These are phyloP conservation scores for Pythium scleroteichum DNA, from an alignment of 352 stramenopile genomes.

Conservation along the genomic window DNA sequence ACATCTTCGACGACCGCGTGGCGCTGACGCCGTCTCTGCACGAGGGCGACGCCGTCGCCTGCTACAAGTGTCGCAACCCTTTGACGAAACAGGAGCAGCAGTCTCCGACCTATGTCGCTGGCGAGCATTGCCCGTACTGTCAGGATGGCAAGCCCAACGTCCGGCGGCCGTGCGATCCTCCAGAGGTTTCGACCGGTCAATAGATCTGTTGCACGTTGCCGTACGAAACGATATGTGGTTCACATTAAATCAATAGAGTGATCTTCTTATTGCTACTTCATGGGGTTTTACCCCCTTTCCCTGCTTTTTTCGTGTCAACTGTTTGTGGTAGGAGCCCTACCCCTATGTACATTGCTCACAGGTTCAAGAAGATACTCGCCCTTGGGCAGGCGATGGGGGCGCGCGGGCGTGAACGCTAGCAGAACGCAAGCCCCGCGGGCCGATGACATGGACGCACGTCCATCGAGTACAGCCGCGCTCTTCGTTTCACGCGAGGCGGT, in stretches of 20 bases:
- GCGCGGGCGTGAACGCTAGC: too few species aligned
- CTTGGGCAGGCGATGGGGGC: too few species aligned
- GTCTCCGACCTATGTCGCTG: slow-evolving; percentile 41
- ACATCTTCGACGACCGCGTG: slow-evolving; percentile 80
- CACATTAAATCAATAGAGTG: not conserved
- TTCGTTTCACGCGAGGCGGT: not conserved
- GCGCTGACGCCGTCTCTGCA: slow-evolving; percentile 61
- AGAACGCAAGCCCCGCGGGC: too few species aligned
- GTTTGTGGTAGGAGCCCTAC: slow-evolving; percentile 6
- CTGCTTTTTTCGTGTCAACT: slow-evolving; percentile 10
- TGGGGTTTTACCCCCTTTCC: not conserved
- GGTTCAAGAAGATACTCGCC: slow-evolving; percentile 13
- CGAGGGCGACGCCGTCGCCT: slow-evolving; percentile 41
- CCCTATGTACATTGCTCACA: slow-evolving; percentile 16
- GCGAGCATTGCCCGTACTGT: slow-evolving; percentile 61
- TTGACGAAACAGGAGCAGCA: slow-evolving; percentile 50
- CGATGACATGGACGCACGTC: too few species aligned
- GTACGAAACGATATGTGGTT: slow-evolving; percentile 7
- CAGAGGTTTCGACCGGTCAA: slow-evolving; percentile 12
- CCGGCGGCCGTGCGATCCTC: slow-evolving; percentile 5
- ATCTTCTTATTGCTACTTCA: slow-evolving; percentile 4
- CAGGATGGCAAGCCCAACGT: slow-evolving; percentile 54
- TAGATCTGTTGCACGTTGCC: slow-evolving; percentile 16
- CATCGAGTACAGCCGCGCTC: too few species aligned
- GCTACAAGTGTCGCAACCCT: slow-evolving; percentile 60